These are phyloP conservation scores for Orbilia oligospora DNA, from an alignment of 2,329 filamentous ascomycete genomes.

Conservation along the genomic window DNA sequence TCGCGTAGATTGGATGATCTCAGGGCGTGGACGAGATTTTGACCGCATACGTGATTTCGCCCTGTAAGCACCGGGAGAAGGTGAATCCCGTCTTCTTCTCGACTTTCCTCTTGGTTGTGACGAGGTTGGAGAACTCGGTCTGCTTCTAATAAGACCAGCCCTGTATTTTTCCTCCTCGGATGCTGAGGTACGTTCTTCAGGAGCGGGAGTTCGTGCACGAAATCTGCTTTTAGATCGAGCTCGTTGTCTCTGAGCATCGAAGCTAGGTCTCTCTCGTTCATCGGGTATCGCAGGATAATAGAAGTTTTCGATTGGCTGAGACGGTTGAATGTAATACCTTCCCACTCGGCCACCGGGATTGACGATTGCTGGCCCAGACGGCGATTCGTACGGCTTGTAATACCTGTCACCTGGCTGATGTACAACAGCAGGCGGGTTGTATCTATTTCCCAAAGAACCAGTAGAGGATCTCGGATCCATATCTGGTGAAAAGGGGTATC, in stretches of 20 bases:
- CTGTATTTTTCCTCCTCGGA: slow-evolving; percentile 45
- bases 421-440: slow-evolving; percentile 23
- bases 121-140: slow-evolving; percentile 41
- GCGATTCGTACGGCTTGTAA: slow-evolving; percentile 22
- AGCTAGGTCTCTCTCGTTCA: slow-evolving; percentile 32
- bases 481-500: slow-evolving; percentile 4
- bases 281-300: slow-evolving; percentile 31
- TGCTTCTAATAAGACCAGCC: slow-evolving; percentile 31
- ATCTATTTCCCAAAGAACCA: slow-evolving; percentile 46
- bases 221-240: slow-evolving; percentile 37
- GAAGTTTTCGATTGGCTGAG: slow-evolving; percentile 29
- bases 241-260: slow-evolving; percentile 36
- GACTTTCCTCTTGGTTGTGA: slow-evolving; percentile 42
- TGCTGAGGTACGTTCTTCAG: slow-evolving; percentile 19
- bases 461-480: slow-evolving; percentile 45
- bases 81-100: slow-evolving; percentile 42
- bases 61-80: slow-evolving; percentile 31
- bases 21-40: slow-evolving; percentile 46
- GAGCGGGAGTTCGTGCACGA: slow-evolving; percentile 40
- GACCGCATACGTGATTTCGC: slow-evolving; percentile 52
- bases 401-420: slow-evolving; percentile 34
- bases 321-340: slow-evolving; percentile 27
- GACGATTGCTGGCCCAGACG: slow-evolving; percentile 23
- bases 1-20: slow-evolving; percentile 39
- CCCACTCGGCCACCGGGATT: slow-evolving; percentile 6